A percentile compares a stretch with the other conserved stretches of the same genome.
Conservation (phyloP, 345 rosid species). For the Nephelium lappaceum region DNA sequence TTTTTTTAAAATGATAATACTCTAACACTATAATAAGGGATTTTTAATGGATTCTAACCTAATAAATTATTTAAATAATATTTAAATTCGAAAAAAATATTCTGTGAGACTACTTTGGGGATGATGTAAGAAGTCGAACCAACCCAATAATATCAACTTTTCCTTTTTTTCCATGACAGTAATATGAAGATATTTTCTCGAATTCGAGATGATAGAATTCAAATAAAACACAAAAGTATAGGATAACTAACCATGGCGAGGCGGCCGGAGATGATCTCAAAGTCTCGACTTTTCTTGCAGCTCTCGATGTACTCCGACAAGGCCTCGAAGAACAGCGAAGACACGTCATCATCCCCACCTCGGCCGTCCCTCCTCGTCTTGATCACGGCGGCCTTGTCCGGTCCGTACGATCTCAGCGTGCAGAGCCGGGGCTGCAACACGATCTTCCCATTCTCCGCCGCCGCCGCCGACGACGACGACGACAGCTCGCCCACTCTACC, state of each 20-base stretch:
- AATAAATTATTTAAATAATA: no score
- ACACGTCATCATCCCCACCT: slow-evolving; percentile 36
- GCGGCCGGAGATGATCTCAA: slow-evolving; percentile 90
- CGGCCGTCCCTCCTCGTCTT: slow-evolving; percentile 47
- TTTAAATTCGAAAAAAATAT: no score
- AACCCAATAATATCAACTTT: no score
- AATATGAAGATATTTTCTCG: no score
- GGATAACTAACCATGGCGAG: slow-evolving; percentile 69
- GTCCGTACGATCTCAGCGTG: slow-evolving; percentile 81
- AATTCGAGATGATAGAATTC: no score
- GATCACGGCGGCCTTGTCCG: slow-evolving; percentile 51
- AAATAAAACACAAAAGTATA: neutral
- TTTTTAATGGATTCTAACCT: no score
- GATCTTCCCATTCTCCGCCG: slow-evolving; percentile 55
- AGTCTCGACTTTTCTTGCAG: slow-evolving; percentile 81
- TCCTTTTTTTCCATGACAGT: no score
- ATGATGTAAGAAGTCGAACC: no score
- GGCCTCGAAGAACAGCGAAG: slow-evolving; percentile 72
- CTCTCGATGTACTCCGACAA: slow-evolving; percentile 89
- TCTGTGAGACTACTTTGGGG: no score
- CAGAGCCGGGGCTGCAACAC: slow-evolving; percentile 84
- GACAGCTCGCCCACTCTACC: slow-evolving; percentile 31
- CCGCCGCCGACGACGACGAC: neutral
- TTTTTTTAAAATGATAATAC: no score
- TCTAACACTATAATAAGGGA: no score